These are phyloP conservation scores for Aspergillus sp. DNA, from an alignment of 2,329 filamentous ascomycete species.

Conservation along the genomic window DNA sequence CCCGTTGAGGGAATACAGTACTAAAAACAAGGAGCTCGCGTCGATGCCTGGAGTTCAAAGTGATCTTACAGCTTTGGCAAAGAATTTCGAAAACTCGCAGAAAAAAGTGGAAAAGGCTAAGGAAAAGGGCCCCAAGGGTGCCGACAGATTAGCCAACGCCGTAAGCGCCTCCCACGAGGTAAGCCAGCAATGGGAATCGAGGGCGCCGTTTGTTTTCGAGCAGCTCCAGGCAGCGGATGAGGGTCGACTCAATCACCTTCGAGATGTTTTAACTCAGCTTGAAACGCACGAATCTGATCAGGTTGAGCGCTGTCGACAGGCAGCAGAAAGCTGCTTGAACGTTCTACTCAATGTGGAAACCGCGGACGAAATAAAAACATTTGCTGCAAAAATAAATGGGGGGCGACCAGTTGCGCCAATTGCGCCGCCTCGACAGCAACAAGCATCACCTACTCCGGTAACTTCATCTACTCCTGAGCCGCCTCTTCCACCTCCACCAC, in stretches of 20 bases:
- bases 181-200: constrained; percentile 86
- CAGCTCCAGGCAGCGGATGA: constrained; percentile 89
- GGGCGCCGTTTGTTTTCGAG: constrained; percentile 93
- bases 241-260: constrained; percentile 80
- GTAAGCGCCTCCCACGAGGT: constrained; percentile 72
- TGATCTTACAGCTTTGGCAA: constrained; percentile 78
- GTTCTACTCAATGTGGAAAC: constrained; percentile 84
- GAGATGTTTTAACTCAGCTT: constrained; percentile 87
- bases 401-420: constrained; percentile 33
- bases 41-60: constrained; percentile 77
- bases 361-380: constrained; percentile 72
- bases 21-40: constrained; percentile 71
- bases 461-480: constrained; percentile 27
- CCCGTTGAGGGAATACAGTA: constrained; percentile 74
- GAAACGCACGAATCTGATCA: constrained; percentile 91
- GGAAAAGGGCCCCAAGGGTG: constrained; percentile 71
- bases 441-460: constrained; percentile 22
- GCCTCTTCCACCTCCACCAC: constrained; percentile 41
- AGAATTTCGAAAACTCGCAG: constrained; percentile 79
- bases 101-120: constrained; percentile 82
- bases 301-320: constrained; percentile 71
- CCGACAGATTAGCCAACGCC: constrained; percentile 75
- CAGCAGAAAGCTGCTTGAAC: constrained; percentile 77
- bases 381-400: constrained; percentile 40
- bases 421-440: constrained; percentile 24